Conservation (phyloP, 1,284 basidiomycete species). For the Tilletia indica region DNA sequence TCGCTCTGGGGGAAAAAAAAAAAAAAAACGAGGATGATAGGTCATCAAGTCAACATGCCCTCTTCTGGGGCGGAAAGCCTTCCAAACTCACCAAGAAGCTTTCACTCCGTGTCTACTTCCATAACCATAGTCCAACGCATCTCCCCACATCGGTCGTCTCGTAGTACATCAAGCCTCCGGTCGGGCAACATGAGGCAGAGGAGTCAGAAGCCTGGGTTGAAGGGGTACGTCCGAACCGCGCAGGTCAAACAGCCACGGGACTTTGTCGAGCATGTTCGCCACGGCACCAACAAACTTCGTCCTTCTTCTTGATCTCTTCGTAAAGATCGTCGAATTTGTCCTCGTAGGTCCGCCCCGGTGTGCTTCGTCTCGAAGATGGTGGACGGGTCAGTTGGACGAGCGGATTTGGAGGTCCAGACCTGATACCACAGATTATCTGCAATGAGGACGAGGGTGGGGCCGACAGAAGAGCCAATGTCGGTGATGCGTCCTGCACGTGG, state of each 20-base stretch:
- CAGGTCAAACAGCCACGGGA: conserved; percentile 79
- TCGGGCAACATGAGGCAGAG: conserved; percentile 73
- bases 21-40: conserved; percentile 22
- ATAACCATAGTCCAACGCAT: conserved; percentile 61
- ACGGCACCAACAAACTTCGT: conserved; percentile 46
- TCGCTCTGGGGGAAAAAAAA: conserved; percentile 50
- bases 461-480: too few relatives aligned
- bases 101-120: conserved; percentile 17
- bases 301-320: conserved; percentile 41
- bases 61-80: too few relatives aligned
- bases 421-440: conserved; percentile 76
- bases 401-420: conserved; percentile 75
- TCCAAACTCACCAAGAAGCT: conserved; percentile 16
- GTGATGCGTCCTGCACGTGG: too few relatives aligned
- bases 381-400: conserved; percentile 69
- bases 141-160: conserved; percentile 79
- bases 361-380: conserved; percentile 72
- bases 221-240: conserved; percentile 91
- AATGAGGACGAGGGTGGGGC: conserved; percentile 53
- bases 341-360: conserved; percentile 59
- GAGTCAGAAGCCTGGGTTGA: conserved; percentile 90
- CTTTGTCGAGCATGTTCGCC: conserved; percentile 54
- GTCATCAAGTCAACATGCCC: too few relatives aligned
- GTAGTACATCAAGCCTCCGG: conserved; percentile 75
- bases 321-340: conserved; percentile 47